Base-by-base conservation (phyloP, 108 stramenopile genomes). In the Nitzschia sp. region DNA sequence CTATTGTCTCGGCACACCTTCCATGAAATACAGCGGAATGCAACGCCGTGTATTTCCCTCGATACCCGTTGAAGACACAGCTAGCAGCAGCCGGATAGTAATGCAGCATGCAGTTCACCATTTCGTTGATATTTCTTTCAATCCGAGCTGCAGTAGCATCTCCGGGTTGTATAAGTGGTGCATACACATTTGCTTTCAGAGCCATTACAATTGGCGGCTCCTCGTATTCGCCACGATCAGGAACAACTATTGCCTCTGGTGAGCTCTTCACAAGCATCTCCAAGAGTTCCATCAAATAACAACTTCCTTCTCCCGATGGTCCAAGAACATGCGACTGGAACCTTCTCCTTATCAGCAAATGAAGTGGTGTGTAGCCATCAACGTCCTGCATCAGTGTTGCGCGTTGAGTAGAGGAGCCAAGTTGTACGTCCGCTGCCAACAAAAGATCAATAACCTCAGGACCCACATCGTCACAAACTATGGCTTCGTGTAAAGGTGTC, bases 11-110 rank as follows among this genome's bases (percentile, higher is more conserved):
- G 1, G 86, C 71, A 61, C 80, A 85, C 68, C 89, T 58, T 45
- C 89, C 89, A 68, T 91, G 89, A 68, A 91, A 91, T 0, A 87
- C 86, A 0, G 86, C 89, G 5, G 86, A 88, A 69, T 91, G 89
- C 53, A 91, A 67, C 1, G 87, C 85, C 16, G 89, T 88, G 55
- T 91, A 87, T 35, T 86, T 82, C 33, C 85, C 81, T 25, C 85
- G 66, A 41, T 79, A 77, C 2, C 83, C 89, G 62, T 58, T 83
- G 72, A 85, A 85, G 3, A 85, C 85, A 16, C 52, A 44, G 30
- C 78, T 71, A 19, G 89, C 86, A 2, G 89, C 84, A 34, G 73
- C 34, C 11, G 89, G 89, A 55, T 83, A 80, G n/a, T 86, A 63
- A 28, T 72, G 67, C 17, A 91, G 71, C 86, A 91, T 91, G 48